Base-by-base conservation (phyloP, 208 protist species). In the Trypanosoma vivax region DNA sequence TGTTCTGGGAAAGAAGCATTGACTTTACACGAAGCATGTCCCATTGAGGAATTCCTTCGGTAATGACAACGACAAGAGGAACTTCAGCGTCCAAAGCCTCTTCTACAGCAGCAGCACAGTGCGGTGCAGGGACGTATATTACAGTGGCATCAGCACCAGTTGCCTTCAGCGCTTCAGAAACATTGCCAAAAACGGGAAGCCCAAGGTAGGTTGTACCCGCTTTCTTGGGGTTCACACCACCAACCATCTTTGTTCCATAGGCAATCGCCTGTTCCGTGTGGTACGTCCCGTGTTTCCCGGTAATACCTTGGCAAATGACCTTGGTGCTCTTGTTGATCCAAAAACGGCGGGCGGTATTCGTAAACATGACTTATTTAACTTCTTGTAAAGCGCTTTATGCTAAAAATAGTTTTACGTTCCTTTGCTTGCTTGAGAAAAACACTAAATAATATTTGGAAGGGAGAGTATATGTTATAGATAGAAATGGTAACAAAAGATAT, bases 171-270 rank as follows among this genome's bases (percentile, higher is more conserved):
- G 94, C 96, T 53, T 97, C 87, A 19, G 61, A 51, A 10, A 91
- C 83, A n/a, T 51, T 84, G 40, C 73, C 79, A 73, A 99, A 99
- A 13, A 99, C 88, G 38, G 97, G 97, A 10, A 98, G 61, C 31
- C 81, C 92, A 24, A 99, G 76, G 64, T 98, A 89, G n/a, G 49
- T 92, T 27, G 64, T 68, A 43, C 98, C 98, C 13, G 74, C 96
- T 79, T 99, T 99, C 52, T 90, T 89, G 49, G 97, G 96, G 50
- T 94, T 96, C 16, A 98, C 95, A 56, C 97, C 97, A 62, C 96
- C 97, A 27, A 99, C 97, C 75, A 99, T 96, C 49, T 99, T 96
- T 23, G 98, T 99, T 38, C 98, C 98, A 72, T 99, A 99, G 19
- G 76, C 91, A 52, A 99, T 97, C 13, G 97, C 95, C 62, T 97